These are phyloP conservation scores for Nicotiana obtusifolia DNA, from an alignment of 257 asterid genomes.

Conservation along the genomic window DNA sequence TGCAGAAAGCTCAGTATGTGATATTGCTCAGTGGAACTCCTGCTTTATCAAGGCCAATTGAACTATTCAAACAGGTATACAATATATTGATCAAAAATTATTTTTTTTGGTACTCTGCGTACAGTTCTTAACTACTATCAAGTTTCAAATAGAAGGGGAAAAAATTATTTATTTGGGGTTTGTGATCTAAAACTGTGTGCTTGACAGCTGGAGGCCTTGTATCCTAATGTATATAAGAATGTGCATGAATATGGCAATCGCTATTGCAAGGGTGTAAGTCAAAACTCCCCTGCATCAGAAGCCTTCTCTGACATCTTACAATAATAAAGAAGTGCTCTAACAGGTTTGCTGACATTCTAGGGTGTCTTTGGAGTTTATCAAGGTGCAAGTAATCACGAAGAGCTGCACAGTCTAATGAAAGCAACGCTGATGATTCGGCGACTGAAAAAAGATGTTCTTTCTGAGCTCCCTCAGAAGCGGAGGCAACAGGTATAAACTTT, in stretches of 20 bases:
- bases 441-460: slow-evolving; percentile 89
- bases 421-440: slow-evolving; percentile 91
- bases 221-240: slow-evolving; percentile 74
- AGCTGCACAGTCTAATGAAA: slow-evolving; percentile 92
- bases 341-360: slow-evolving; percentile 28
- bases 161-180: neutral
- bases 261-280: slow-evolving; percentile 97
- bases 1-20: slow-evolving; percentile 70
- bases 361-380: slow-evolving; percentile 84
- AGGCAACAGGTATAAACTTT: slow-evolving; percentile 65
- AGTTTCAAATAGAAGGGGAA: neutral
- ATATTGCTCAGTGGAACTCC: slow-evolving; percentile 97
- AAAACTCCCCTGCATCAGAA: neutral
- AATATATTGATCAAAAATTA: slow-evolving; percentile 3
- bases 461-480: slow-evolving; percentile 89
- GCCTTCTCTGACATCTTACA: neutral
- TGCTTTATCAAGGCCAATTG: slow-evolving; percentile 92
- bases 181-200: slow-evolving; percentile 10
- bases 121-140: neutral
- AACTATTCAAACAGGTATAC: slow-evolving; percentile 78
- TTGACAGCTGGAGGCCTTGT: slow-evolving; percentile 82
- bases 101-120: neutral
- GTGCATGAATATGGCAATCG: slow-evolving; percentile 90
- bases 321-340: neutral
- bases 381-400: slow-evolving; percentile 98